Conservation (phyloP, 1,284 basidiomycete species). For the Schizophyllum amplum region DNA sequence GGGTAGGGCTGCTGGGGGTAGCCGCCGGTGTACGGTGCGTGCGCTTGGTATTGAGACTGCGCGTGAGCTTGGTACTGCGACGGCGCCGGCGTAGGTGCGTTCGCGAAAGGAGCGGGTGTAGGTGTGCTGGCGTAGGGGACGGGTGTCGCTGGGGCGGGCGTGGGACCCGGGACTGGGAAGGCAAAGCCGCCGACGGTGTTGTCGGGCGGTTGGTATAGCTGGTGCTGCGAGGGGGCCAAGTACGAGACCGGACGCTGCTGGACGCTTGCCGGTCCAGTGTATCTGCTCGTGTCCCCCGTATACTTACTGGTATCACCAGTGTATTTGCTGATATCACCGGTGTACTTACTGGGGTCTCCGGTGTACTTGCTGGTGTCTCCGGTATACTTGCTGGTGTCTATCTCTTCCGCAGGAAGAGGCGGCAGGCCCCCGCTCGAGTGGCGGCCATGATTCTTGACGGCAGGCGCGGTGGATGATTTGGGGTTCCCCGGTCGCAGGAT, state of each 20-base stretch:
- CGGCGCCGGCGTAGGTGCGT: neutral
- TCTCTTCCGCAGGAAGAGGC: neutral
- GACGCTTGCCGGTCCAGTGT: neutral
- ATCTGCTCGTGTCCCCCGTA: neutral
- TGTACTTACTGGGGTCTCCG: neutral
- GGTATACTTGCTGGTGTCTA: neutral
- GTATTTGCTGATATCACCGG: neutral
- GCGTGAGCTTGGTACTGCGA: neutral
- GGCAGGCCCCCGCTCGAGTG: neutral
- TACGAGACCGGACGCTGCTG: neutral
- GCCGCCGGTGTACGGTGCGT: neutral
- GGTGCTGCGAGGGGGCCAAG: constrained; percentile 7
- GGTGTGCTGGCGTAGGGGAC: neutral
- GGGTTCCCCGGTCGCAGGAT: constrained; percentile 34
- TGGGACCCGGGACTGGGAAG: neutral
- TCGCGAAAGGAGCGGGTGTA: neutral
- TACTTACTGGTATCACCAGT: neutral
- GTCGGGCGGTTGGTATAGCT: constrained; percentile 4
- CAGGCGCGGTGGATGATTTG: constrained; percentile 15
- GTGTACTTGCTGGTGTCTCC: too few relatives aligned
- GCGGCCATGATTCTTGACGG: neutral
- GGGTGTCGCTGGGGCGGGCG: neutral
- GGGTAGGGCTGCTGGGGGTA: constrained; percentile 2
- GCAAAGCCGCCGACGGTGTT: constrained; percentile 1
- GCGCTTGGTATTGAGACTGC: neutral